Conservation (phyloP, 2,329 filamentous ascomycete genomes). For the Ceratocystis cubensis region DNA sequence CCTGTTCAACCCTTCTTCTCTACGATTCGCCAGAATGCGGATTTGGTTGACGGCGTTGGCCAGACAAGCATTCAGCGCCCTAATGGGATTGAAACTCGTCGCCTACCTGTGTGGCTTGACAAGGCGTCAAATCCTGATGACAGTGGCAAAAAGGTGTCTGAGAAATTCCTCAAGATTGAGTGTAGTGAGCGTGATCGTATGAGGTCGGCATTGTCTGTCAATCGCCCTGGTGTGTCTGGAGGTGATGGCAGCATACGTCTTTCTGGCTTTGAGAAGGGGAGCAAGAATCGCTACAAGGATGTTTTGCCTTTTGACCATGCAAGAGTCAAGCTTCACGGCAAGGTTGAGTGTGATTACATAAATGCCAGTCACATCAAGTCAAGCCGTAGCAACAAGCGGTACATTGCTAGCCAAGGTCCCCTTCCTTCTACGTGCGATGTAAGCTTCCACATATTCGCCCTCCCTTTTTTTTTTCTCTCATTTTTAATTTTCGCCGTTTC, state of each 20-base stretch:
- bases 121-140: constrained; percentile 54
- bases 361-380: constrained; percentile 83
- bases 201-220: constrained; percentile 57
- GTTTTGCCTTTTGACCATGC: constrained; percentile 94
- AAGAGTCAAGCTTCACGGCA: constrained; percentile 63
- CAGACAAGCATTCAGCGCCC: constrained; percentile 52
- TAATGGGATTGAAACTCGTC: constrained; percentile 33
- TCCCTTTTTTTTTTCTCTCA: not conserved
- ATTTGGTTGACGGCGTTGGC: constrained; percentile 83
- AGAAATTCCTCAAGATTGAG: constrained; percentile 76
- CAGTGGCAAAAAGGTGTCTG: constrained; percentile 66
- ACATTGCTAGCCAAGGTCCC: constrained; percentile 91
- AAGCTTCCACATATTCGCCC: constrained; percentile 28
- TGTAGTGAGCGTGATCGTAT: constrained; percentile 81
- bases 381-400: constrained; percentile 71
- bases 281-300: constrained; percentile 95
- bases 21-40: constrained; percentile 94
- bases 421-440: constrained; percentile 85
- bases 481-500: not conserved
- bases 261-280: constrained; percentile 85
- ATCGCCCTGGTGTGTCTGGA: constrained; percentile 28
- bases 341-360: constrained; percentile 74
- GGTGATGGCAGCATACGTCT: constrained; percentile 47
- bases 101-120: constrained; percentile 66
- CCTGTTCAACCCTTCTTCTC: constrained; percentile 76